Evolutionary conservation across 2,329 filamentous ascomycete species (phyloP).

Genomic region (Claviceps sp.): DNA sequence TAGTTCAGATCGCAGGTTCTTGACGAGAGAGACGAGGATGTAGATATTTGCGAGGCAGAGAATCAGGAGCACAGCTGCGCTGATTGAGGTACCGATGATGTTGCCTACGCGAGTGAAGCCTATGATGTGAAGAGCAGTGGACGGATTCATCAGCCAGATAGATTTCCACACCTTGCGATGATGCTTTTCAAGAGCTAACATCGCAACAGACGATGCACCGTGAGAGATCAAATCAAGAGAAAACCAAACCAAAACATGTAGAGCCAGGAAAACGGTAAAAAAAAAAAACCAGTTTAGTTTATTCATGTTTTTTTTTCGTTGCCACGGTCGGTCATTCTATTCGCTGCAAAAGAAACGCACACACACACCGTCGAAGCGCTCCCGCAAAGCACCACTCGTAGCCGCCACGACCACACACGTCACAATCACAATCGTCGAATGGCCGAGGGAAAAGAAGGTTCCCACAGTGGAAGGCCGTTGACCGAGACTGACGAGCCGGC

Average conservation of each 20-base stretch:
- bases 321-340: too few species aligned
- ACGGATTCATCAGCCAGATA: too few species aligned
- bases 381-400: slow-evolving; percentile 69
- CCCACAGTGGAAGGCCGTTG: slow-evolving; percentile 84
- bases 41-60: slow-evolving; percentile 75
- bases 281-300: too few species aligned
- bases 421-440: slow-evolving; percentile 83
- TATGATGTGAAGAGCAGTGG: background rate
- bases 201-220: too few species aligned
- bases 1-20: slow-evolving; percentile 52
- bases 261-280: too few species aligned
- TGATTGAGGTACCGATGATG: slow-evolving; percentile 81
- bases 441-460: slow-evolving; percentile 86
- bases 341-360: background rate
- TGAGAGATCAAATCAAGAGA: too few species aligned
- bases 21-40: slow-evolving; percentile 68
- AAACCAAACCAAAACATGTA: too few species aligned
- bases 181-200: too few species aligned
- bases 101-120: slow-evolving; percentile 66
- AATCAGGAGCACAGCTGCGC: slow-evolving; percentile 68
- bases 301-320: too few species aligned
- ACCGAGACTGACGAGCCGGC: slow-evolving; percentile 72
- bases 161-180: background rate
- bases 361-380: slow-evolving; percentile 51
- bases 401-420: slow-evolving; percentile 88